Evolutionary conservation across 768 basidiomycete genomes (phyloP).

Genomic region (Trametes cingulata): DNA sequence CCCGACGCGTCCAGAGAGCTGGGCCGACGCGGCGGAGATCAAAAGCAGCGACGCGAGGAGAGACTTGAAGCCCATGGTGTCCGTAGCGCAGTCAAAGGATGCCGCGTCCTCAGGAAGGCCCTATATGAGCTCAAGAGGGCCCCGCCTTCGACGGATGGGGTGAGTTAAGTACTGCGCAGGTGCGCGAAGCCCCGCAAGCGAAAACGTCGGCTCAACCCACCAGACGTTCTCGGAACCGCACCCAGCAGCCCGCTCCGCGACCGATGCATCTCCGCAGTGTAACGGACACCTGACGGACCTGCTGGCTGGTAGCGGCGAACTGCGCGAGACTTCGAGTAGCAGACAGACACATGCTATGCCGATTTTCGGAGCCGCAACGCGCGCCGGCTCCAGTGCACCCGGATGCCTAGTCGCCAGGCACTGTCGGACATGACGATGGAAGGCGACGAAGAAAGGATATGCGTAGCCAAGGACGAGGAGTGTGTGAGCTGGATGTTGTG

Average conservation of each 20-base stretch:
- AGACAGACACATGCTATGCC: neutral
- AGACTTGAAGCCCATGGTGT: constrained; percentile 17
- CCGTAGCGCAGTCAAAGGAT: no score
- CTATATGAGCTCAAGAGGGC: neutral
- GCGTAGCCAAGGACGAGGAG: no score
- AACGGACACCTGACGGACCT: neutral
- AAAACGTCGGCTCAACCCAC: neutral
- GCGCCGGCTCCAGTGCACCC: no score
- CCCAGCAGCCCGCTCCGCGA: neutral
- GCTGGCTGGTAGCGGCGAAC: neutral
- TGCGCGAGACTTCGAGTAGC: no score
- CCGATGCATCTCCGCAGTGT: constrained; percentile 1
- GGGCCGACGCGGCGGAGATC: constrained; percentile 17
- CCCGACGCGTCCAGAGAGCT: constrained; percentile 28
- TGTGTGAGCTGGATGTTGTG: no score
- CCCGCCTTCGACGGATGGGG: neutral
- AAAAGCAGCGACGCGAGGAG: constrained; percentile 12
- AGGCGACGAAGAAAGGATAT: no score
- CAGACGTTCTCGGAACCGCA: neutral
- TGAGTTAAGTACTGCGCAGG: neutral
- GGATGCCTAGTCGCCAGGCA: no score
- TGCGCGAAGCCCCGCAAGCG: neutral
- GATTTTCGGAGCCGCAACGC: constrained; percentile 2
- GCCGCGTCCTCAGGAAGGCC: no score
- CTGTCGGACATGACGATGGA: no score